Percentiles rank a stretch among this genome's conserved stretches.
Evolutionary conservation across 129 eudicot genomes (phyloP).

Genomic region (Helichrysum umbraculigerum): DNA sequence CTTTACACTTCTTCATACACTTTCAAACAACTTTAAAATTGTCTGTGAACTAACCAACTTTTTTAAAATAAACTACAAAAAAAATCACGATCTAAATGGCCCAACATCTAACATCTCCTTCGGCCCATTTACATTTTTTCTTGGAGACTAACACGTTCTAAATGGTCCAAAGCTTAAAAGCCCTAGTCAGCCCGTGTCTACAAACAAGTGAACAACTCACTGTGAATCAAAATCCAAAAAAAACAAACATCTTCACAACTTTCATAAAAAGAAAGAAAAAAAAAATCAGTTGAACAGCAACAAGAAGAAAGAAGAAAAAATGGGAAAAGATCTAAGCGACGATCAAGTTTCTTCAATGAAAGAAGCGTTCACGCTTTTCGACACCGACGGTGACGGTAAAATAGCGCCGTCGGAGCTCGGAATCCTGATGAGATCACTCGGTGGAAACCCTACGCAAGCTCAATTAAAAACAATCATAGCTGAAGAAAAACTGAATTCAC

Average conservation of each 20-base stretch:
- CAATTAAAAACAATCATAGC: constrained; percentile 63
- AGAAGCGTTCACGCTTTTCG: constrained; percentile 11
- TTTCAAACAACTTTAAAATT: background rate
- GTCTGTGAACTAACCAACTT: background rate
- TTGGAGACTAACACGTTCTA: background rate
- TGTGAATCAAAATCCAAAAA: background rate
- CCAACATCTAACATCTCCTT: background rate
- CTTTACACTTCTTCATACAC: no score
- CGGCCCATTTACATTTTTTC: background rate
- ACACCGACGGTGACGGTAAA: constrained; percentile 10
- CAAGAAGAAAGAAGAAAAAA: background rate
- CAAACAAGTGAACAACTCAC: background rate
- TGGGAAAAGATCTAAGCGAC: constrained; percentile 1
- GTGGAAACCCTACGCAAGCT: constrained; percentile 86
- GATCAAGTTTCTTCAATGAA: constrained; percentile 3
- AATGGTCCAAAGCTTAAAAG: background rate
- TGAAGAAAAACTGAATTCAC: constrained; percentile 52
- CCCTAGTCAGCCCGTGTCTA: background rate
- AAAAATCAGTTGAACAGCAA: background rate
- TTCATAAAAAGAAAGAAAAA: background rate
- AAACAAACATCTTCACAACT: background rate
- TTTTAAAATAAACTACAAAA: background rate
- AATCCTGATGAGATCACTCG: constrained; percentile 79
- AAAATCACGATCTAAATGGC: background rate
- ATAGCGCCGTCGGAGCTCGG: constrained; percentile 11